Evolutionary conservation across 352 stramenopile species (phyloP).

Genomic region (Phytopythium kandeliae): DNA sequence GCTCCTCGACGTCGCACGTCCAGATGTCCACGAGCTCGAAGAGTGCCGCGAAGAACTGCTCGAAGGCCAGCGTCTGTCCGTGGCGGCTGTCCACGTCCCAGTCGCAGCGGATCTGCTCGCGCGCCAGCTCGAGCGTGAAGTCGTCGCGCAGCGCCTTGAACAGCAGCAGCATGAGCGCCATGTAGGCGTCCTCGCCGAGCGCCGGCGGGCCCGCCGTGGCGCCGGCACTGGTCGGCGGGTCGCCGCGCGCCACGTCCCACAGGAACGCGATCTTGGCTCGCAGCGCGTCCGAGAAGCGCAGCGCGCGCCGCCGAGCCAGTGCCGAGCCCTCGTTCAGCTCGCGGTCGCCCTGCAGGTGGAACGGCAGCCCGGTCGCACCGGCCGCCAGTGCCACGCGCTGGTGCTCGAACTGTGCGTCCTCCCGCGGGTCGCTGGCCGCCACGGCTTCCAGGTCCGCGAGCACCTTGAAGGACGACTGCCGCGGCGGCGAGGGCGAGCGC

Average conservation of each 20-base stretch:
- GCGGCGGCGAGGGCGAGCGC: neutral
- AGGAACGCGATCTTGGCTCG: slow-evolving; percentile 47
- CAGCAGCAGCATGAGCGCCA: slow-evolving; percentile 66
- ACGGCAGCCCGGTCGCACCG: slow-evolving; percentile 35
- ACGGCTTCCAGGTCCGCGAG: slow-evolving; percentile 55
- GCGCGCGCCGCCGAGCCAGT: slow-evolving; percentile 39
- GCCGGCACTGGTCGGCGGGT: slow-evolving; percentile 16
- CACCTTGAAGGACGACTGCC: slow-evolving; percentile 65
- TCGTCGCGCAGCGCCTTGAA: slow-evolving; percentile 75
- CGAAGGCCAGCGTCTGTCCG: slow-evolving; percentile 37
- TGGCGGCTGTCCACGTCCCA: slow-evolving; percentile 76
- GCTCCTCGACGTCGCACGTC: slow-evolving; percentile 72
- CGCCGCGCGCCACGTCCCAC: slow-evolving; percentile 51
- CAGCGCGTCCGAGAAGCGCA: slow-evolving; percentile 45
- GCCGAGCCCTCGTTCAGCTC: slow-evolving; percentile 61
- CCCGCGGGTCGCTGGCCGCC: slow-evolving; percentile 27
- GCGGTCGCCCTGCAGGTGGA: slow-evolving; percentile 67
- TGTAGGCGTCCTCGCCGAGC: slow-evolving; percentile 62
- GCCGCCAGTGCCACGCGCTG: slow-evolving; percentile 31
- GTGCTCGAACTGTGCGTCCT: slow-evolving; percentile 67
- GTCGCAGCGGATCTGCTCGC: slow-evolving; percentile 67
- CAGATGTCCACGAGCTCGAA: slow-evolving; percentile 81
- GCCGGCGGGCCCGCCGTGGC: slow-evolving; percentile 7
- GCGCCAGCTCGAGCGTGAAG: slow-evolving; percentile 51
- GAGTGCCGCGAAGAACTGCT: slow-evolving; percentile 61